phyloP scores from a whole-genome alignment of 176 grass and related monocot genomes.

The Dactylis glomerata region DNA sequence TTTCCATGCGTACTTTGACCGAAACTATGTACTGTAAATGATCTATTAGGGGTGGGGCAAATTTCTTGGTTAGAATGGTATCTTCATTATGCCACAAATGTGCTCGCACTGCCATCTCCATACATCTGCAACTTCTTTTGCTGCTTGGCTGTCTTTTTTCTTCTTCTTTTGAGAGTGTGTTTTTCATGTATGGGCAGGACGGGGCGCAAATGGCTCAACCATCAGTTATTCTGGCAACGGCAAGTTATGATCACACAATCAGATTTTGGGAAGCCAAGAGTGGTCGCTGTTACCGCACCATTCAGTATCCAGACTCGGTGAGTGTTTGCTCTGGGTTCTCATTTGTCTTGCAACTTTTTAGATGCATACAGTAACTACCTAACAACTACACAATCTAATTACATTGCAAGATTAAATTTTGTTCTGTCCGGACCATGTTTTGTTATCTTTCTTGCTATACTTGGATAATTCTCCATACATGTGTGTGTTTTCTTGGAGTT shows the following conservation, averaged over 20 bases:
- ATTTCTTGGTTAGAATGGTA: not conserved
- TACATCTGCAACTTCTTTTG: not conserved
- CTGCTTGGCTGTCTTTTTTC: not conserved
- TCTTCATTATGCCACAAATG: not conserved
- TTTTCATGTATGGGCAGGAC: conserved; percentile 17
- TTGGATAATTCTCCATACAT: no score
- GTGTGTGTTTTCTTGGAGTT: no score
- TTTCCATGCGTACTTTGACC: not conserved
- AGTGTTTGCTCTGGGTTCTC: conserved; percentile 4
- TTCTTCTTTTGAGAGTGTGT: not conserved
- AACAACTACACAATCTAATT: not conserved
- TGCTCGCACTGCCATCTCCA: not conserved
- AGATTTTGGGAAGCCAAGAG: conserved; percentile 94
- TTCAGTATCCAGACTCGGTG: conserved; percentile 92
- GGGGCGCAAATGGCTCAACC: conserved; percentile 64
- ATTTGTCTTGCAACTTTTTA: not conserved
- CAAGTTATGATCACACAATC: conserved; percentile 95
- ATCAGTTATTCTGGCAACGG: conserved; percentile 85
- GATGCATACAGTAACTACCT: not conserved
- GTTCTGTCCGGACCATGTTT: not conserved
- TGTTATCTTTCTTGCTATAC: not conserved
- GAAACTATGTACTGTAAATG: not conserved
- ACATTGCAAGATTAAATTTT: not conserved
- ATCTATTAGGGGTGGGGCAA: not conserved
- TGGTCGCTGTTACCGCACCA: conserved; percentile 83